phyloP scores from a whole-genome alignment of 106 monocot genomes.

The Ottelia alismoides region DNA sequence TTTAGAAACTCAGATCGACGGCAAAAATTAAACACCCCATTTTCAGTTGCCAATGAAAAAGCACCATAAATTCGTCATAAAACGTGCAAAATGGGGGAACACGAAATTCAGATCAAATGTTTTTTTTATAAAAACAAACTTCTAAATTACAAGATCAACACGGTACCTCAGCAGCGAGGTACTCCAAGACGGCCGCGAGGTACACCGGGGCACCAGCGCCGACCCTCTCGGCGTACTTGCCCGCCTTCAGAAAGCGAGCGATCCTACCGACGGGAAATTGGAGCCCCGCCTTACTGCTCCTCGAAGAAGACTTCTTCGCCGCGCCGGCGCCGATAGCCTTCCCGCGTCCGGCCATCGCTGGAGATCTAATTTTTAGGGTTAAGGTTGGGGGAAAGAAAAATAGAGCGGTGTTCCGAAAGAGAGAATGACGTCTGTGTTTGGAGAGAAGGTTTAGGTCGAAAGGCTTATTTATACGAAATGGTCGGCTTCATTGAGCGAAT shows the following conservation, averaged over 20 bases:
- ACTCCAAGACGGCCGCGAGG: constrained; percentile 70
- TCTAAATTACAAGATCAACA: neutral
- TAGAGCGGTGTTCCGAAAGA: no score
- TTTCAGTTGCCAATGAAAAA: no score
- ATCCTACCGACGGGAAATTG: constrained; percentile 64
- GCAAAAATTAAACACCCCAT: no score
- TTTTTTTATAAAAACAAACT: neutral
- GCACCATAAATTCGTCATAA: no score
- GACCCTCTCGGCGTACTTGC: constrained; percentile 48
- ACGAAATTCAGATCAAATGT: constrained; percentile 1
- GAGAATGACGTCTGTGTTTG: neutral
- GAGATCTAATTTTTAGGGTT: neutral
- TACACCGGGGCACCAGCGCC: constrained; percentile 60
- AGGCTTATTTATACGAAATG: neutral
- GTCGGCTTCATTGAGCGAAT: neutral
- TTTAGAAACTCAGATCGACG: neutral
- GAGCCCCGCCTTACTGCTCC: constrained; percentile 41
- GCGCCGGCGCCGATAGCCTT: constrained; percentile 15
- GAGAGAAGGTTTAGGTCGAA: neutral
- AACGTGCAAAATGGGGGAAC: no score
- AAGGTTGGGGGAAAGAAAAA: no score
- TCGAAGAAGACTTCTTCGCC: constrained; percentile 11
- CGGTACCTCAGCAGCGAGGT: constrained; percentile 54
- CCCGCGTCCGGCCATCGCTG: constrained; percentile 14
- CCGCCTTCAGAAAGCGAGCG: constrained; percentile 53